These are phyloP conservation scores for Saturnispora besseyi DNA, from an alignment of 805 yeast species.

Conservation along the genomic window DNA sequence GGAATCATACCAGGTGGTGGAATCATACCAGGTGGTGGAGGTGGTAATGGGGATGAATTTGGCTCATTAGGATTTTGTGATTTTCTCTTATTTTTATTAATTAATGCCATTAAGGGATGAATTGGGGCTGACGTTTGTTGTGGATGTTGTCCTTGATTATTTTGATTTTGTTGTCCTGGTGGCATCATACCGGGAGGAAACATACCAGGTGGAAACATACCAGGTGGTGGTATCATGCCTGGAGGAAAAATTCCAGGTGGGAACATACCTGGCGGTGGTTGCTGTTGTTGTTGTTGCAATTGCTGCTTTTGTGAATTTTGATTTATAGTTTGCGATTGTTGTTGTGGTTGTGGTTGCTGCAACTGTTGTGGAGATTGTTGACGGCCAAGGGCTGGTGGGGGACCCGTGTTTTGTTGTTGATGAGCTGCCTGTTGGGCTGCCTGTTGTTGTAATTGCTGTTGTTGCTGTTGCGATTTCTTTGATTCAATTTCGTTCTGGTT, in stretches of 20 bases:
- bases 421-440: neutral
- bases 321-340: conserved; percentile 7
- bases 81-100: conserved; percentile 12
- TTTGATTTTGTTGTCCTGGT: conserved; percentile 2
- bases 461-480: conserved; percentile 8
- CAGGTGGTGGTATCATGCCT: conserved; percentile 4
- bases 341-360: conserved; percentile 6
- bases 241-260: conserved; percentile 10
- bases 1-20: conserved; percentile 3
- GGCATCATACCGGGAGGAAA: conserved; percentile 5
- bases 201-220: conserved; percentile 9
- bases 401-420: neutral
- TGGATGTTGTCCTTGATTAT: neutral
- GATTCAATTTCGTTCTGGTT: neutral
- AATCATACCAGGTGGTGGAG: conserved; percentile 3
- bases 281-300: conserved; percentile 2
- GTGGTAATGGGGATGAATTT: conserved; percentile 4
- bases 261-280: conserved; percentile 3
- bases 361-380: conserved; percentile 9
- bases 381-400: conserved; percentile 3
- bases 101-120: conserved; percentile 13
- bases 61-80: conserved; percentile 8
- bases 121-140: conserved; percentile 7
- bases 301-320: neutral
- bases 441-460: conserved; percentile 10